Base-by-base conservation (phyloP, 495 filamentous ascomycete species). In the Saxophila tyrrhenica region DNA sequence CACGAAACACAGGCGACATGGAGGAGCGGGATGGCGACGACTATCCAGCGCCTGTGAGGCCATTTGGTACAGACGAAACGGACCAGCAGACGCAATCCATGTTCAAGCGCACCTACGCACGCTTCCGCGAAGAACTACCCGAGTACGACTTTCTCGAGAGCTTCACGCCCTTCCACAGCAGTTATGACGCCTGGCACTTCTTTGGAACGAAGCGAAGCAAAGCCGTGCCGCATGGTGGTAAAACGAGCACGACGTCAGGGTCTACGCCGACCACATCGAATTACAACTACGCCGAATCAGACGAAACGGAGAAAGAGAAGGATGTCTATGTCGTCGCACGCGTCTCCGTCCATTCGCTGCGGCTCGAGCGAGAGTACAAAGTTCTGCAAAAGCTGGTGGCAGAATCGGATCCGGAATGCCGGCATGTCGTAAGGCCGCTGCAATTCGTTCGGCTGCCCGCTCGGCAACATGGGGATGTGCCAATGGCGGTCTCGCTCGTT, bases 351-450 rank as follows among this genome's bases (percentile, higher is more conserved):
- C 87, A 94, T 67, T 73, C 79, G 13, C 74, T 94, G 42, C 78
- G 88, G 19, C 76, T 94, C 46, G 89, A 95, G 69, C 78, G 89
- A 48, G 83, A 88, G 63, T 94, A 83, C 64, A 85, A 92, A 59
- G 84, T 91, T 60, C 75, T 79, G 53, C 84, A 82, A 67, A 78
- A 74, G 42, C 70, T 95, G 39, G 75, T 84, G 44, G 71, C 81
- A 52, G 78, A 80, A 8, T 80, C 81, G 5, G 89, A 92, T 59
- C 84, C 84, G 1, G 76, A 85, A 15, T 83, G 78, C 56, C 73
- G 78, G 52, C 85, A 89, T 62, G 88, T 88, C 43, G 75, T 84
- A 44, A 78, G 78, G 49, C 87, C 87, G 1, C 70, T 95, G 29
- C 83, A 91, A 41, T 72, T 91, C 35, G 69, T 85, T 20, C 75